phyloP scores from a whole-genome alignment of 192 early-diverging fungal genomes.

The Funneliformis geosporum region DNA sequence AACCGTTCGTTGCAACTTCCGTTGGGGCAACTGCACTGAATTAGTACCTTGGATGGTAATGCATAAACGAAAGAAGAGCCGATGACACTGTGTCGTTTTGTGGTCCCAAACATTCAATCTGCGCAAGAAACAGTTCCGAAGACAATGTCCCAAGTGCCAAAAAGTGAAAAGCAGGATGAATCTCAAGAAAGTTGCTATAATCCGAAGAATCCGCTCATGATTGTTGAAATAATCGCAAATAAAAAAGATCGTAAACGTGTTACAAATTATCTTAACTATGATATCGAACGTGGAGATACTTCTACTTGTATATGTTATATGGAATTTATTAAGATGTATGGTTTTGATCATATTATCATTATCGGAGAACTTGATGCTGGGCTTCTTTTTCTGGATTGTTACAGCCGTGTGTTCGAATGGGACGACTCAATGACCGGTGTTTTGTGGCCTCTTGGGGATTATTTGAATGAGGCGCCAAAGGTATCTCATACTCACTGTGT shows the following conservation, averaged over 20 bases:
- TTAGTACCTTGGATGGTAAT: slow-evolving; percentile 18
- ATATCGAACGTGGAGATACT: neutral
- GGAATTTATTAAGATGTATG: slow-evolving; percentile 20
- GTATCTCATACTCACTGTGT: too few relatives aligned
- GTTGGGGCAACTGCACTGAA: slow-evolving; percentile 17
- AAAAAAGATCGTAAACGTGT: slow-evolving; percentile 23
- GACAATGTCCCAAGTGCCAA: slow-evolving; percentile 16
- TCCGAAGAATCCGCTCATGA: neutral
- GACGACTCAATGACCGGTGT: too few relatives aligned
- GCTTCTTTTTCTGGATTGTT: too few relatives aligned
- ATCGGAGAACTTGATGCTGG: too few relatives aligned
- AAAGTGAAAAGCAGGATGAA: slow-evolving; percentile 15
- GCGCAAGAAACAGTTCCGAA: neutral
- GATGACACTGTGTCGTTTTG: slow-evolving; percentile 17
- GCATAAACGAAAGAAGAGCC: slow-evolving; percentile 13
- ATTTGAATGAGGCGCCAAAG: too few relatives aligned
- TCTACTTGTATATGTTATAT: neutral
- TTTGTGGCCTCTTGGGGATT: too few relatives aligned
- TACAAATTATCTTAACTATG: too few relatives aligned
- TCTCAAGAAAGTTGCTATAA: slow-evolving; percentile 9
- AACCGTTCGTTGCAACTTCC: slow-evolving; percentile 17
- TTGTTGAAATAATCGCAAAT: slow-evolving; percentile 18
- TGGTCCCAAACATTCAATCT: slow-evolving; percentile 23
- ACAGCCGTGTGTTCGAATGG: too few relatives aligned
- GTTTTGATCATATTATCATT: too few relatives aligned